phyloP scores from a whole-genome alignment of 495 filamentous ascomycete genomes.

The Penicillium diatomitis region DNA sequence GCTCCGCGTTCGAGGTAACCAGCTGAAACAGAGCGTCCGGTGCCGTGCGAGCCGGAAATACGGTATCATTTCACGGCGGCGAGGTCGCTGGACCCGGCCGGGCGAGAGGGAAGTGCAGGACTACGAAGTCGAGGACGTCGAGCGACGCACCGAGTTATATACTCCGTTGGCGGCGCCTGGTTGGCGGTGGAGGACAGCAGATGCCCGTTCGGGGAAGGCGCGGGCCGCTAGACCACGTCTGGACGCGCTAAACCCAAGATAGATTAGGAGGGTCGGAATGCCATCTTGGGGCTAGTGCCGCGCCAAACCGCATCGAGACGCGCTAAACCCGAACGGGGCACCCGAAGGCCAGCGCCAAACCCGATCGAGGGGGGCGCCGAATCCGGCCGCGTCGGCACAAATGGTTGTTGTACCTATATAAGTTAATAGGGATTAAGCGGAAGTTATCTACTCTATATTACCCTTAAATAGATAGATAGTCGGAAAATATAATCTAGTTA shows the following conservation, averaged over 20 bases:
- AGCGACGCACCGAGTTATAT: slow-evolving; percentile 12
- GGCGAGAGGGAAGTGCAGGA: slow-evolving; percentile 3
- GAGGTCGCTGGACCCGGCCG: not conserved
- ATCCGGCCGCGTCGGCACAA: slow-evolving; percentile 9
- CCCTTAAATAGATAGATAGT: too few relatives aligned
- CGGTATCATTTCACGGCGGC: slow-evolving; percentile 7
- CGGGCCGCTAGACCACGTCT: not conserved
- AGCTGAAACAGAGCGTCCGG: slow-evolving; percentile 3
- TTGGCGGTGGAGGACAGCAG: not conserved
- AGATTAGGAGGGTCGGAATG: not conserved
- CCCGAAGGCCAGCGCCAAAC: slow-evolving; percentile 1
- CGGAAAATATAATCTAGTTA: too few relatives aligned
- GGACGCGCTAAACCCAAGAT: not conserved
- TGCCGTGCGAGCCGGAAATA: slow-evolving; percentile 8
- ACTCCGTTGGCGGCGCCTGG: not conserved
- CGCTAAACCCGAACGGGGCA: slow-evolving; percentile 1
- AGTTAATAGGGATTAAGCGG: too few relatives aligned
- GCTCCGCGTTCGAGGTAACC: not conserved
- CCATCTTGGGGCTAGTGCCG: not conserved
- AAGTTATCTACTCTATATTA: too few relatives aligned
- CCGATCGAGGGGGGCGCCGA: slow-evolving; percentile 4
- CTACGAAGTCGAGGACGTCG: slow-evolving; percentile 2
- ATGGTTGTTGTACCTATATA: slow-evolving; percentile 9
- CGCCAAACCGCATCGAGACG: not conserved
- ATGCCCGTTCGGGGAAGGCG: not conserved